phyloP scores from a whole-genome alignment of 2,329 filamentous ascomycete genomes.

The Colletotrichum gigasporum region DNA sequence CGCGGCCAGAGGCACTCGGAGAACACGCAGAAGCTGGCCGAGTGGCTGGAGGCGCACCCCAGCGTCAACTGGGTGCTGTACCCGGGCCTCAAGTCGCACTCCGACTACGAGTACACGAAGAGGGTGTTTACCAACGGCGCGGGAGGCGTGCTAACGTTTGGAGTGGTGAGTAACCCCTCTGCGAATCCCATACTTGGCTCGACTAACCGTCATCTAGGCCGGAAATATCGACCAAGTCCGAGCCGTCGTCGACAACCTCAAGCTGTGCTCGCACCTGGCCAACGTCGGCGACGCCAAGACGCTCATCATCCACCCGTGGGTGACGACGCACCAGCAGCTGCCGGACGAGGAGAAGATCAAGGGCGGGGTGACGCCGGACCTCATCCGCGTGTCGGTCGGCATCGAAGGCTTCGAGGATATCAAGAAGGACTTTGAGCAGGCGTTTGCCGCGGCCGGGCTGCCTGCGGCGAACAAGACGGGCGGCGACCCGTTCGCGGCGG shows the following conservation, averaged over 20 bases:
- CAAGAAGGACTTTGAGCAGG: slow-evolving; percentile 75
- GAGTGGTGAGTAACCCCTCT: slow-evolving; percentile 51
- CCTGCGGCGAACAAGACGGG: slow-evolving; percentile 11
- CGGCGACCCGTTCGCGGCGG: slow-evolving; percentile 20
- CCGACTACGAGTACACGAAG: slow-evolving; percentile 70
- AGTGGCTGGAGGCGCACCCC: slow-evolving; percentile 74
- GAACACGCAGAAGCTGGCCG: slow-evolving; percentile 72
- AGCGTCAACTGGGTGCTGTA: slow-evolving; percentile 79
- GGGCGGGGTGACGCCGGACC: slow-evolving; percentile 67
- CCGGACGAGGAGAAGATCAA: slow-evolving; percentile 71
- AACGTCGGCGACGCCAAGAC: slow-evolving; percentile 81
- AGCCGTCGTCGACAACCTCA: slow-evolving; percentile 75
- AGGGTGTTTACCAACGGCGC: slow-evolving; percentile 75
- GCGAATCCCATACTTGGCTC: too few relatives aligned
- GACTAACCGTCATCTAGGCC: slow-evolving; percentile 24
- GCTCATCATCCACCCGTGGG: slow-evolving; percentile 77
- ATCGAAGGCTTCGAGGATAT: slow-evolving; percentile 81
- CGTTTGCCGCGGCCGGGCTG: slow-evolving; percentile 37
- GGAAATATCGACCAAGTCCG: slow-evolving; percentile 44
- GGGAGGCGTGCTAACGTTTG: slow-evolving; percentile 77
- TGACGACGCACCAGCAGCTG: slow-evolving; percentile 77
- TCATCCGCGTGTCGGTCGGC: slow-evolving; percentile 38
- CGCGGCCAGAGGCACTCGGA: slow-evolving; percentile 72
- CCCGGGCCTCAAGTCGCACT: slow-evolving; percentile 72
- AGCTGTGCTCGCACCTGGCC: slow-evolving; percentile 77